Evolutionary conservation across 2,329 filamentous ascomycete species (phyloP).

Genomic region (Thelonectria rubi): DNA sequence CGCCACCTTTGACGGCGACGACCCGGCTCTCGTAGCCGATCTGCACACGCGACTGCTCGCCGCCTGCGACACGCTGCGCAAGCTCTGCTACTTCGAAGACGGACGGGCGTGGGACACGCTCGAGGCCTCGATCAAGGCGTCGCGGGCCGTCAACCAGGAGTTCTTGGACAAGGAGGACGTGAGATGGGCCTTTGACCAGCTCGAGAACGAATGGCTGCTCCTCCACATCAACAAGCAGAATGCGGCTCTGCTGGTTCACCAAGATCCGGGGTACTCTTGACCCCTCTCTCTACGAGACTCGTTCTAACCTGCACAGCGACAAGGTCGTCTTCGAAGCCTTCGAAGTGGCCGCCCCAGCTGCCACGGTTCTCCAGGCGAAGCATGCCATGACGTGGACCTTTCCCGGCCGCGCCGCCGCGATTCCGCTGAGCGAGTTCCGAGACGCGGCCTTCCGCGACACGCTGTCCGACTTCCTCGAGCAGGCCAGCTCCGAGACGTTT

Average conservation of each 20-base stretch:
- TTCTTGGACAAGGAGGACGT: conserved; percentile 8
- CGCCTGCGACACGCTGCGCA: conserved; percentile 13
- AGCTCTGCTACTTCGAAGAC: neutral
- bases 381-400: conserved; percentile 68
- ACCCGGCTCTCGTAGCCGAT: neutral
- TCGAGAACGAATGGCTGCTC: conserved; percentile 22
- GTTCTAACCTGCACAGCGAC: conserved; percentile 8
- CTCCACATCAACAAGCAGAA: conserved; percentile 44
- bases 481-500: conserved; percentile 62
- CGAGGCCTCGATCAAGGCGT: conserved; percentile 13
- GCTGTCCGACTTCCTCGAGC: conserved; percentile 63
- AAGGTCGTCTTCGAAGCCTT: conserved; percentile 63
- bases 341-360: conserved; percentile 63
- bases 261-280: neutral
- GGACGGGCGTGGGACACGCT: conserved; percentile 1
- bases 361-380: conserved; percentile 60
- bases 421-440: conserved; percentile 49
- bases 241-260: conserved; percentile 25
- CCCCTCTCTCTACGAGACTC: neutral
- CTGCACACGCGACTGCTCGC: conserved; percentile 24
- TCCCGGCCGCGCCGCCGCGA: conserved; percentile 59
- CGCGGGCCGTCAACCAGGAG: conserved; percentile 9
- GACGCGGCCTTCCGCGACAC: conserved; percentile 54
- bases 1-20: conserved; percentile 7
- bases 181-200: neutral